These are phyloP conservation scores for Eucommia ulmoides DNA, from an alignment of 257 asterid species.

Conservation along the genomic window DNA sequence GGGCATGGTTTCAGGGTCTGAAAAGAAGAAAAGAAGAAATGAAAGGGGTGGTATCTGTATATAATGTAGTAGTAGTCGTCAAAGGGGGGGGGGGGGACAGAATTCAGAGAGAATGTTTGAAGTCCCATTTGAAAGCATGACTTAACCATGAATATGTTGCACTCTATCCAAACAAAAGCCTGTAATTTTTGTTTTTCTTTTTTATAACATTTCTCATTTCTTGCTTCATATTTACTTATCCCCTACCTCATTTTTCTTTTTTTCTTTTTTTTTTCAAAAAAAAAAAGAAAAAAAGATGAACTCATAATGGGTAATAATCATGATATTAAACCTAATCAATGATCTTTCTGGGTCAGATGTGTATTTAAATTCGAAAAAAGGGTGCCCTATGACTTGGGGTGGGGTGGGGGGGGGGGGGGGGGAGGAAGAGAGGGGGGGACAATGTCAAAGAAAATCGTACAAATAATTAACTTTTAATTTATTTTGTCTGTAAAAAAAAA, in stretches of 20 bases:
- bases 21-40: not conserved
- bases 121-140: slow-evolving; percentile 37
- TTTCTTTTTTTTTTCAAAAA: no score
- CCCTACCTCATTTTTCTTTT: no score
- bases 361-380: slow-evolving; percentile 4
- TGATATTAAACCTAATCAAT: slow-evolving; percentile 15
- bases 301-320: slow-evolving; percentile 15
- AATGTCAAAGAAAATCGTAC: no score
- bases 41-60: not conserved
- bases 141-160: slow-evolving; percentile 35
- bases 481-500: not conserved
- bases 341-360: slow-evolving; percentile 13
- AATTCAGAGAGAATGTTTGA: slow-evolving; percentile 27
- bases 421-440: not conserved
- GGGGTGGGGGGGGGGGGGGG: not conserved
- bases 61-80: no score
- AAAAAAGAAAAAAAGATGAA: no score
- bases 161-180: slow-evolving; percentile 14
- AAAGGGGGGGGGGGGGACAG: slow-evolving; percentile 44
- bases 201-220: slow-evolving; percentile 2
- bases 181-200: not conserved
- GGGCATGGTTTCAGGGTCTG: not conserved
- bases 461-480: slow-evolving; percentile 5
- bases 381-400: not conserved
- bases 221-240: no score